Conservation (phyloP, 2,329 filamentous ascomycete species). For the Stagonosporopsis vannaccii region DNA sequence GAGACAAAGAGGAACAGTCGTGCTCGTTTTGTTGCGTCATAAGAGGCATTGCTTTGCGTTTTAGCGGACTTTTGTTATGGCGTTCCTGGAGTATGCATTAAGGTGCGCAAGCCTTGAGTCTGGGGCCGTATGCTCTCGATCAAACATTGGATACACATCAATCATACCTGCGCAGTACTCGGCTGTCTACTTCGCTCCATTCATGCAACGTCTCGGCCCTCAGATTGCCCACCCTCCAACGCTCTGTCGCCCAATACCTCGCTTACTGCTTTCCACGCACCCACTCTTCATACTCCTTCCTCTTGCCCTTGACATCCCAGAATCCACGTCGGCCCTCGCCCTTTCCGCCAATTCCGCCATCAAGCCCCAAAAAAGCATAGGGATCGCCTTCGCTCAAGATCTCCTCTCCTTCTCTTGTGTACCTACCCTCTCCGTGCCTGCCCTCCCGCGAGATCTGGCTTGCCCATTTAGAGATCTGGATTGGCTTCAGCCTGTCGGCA, state of each 20-base stretch:
- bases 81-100: not conserved
- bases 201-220: not conserved
- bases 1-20: not conserved
- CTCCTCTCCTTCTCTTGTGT: slow-evolving; percentile 70
- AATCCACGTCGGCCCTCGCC: slow-evolving; percentile 82
- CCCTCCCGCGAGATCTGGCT: slow-evolving; percentile 84
- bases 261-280: slow-evolving; percentile 45
- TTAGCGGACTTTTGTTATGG: slow-evolving; percentile 6
- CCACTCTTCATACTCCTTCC: slow-evolving; percentile 87
- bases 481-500: slow-evolving; percentile 80
- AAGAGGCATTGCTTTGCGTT: slow-evolving; percentile 11
- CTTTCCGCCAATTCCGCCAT: slow-evolving; percentile 62
- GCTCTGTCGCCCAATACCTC: not conserved
- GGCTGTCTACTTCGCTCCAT: not conserved
- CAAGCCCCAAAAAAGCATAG: slow-evolving; percentile 67
- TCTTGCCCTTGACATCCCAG: slow-evolving; percentile 83
- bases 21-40: not conserved
- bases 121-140: not conserved
- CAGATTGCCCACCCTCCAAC: not conserved
- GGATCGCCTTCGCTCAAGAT: slow-evolving; percentile 74
- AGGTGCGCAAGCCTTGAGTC: not conserved
- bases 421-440: slow-evolving; percentile 63
- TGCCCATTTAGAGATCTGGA: slow-evolving; percentile 82
- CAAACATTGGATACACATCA: not conserved
- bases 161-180: not conserved